Conservation (phyloP, 2,329 filamentous ascomycete genomes). For the Microascus cirrosus region DNA sequence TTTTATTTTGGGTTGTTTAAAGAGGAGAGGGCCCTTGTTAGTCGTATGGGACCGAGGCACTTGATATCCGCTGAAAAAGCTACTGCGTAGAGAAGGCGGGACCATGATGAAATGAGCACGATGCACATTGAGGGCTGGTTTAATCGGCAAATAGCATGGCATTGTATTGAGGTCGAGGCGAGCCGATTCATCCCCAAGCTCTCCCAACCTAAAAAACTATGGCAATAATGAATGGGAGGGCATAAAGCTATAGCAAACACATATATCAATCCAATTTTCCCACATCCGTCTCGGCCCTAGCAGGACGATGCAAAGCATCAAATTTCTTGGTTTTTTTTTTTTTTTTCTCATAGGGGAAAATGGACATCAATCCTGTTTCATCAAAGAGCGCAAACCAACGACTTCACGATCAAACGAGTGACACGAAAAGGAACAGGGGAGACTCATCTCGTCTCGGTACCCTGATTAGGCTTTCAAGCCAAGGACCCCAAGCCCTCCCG, state of each 20-base stretch:
- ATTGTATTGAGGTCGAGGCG: not conserved
- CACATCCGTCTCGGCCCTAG: not conserved
- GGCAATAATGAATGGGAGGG: not conserved
- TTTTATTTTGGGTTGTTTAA: conserved; percentile 7
- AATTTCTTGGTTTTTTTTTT: not conserved
- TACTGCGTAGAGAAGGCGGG: not conserved
- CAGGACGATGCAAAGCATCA: not conserved
- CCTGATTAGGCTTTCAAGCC: not conserved
- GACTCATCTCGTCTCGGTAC: not conserved
- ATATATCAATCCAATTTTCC: not conserved
- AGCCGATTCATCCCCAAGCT: not conserved
- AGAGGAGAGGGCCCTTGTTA: not conserved
- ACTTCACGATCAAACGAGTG: not conserved
- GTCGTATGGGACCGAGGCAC: not conserved
- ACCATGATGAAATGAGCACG: not conserved
- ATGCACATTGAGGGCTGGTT: not conserved
- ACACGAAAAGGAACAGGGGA: not conserved
- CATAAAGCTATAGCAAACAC: not conserved
- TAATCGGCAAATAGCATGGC: not conserved
- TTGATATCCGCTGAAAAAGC: not conserved
- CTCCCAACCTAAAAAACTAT: not conserved
- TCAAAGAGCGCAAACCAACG: not conserved
- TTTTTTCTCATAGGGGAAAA: not conserved
- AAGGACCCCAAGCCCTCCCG: not conserved
- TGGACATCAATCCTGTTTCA: not conserved